phyloP scores from a whole-genome alignment of 768 basidiomycete genomes.

The Tylopilus cervinicoccineus region DNA sequence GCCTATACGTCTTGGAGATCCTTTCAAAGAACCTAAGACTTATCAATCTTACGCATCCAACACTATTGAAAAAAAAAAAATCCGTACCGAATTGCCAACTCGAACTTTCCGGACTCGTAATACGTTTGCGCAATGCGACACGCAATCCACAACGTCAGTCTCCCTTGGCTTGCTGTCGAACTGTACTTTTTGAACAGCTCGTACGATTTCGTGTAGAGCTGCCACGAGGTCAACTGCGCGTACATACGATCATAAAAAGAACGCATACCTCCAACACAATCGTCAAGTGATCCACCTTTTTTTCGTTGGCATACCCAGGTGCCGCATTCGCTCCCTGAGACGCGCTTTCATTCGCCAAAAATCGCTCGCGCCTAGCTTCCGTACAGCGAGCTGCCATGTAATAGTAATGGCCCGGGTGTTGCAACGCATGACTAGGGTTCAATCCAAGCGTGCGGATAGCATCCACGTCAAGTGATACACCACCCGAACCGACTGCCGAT shows the following conservation, averaged over 20 bases:
- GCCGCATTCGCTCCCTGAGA: slow-evolving; percentile 38
- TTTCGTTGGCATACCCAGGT: slow-evolving; percentile 84
- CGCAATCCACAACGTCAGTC: slow-evolving; percentile 88
- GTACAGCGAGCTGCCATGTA: slow-evolving; percentile 88
- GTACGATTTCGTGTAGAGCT: slow-evolving; percentile 95
- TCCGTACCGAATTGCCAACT: slow-evolving; percentile 77
- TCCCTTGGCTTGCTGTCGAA: slow-evolving; percentile 54
- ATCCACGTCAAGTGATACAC: slow-evolving; percentile 46
- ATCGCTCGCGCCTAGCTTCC: slow-evolving; percentile 68
- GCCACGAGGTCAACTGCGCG: slow-evolving; percentile 1
- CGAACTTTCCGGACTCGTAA: slow-evolving; percentile 72
- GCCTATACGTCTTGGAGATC: slow-evolving; percentile 84
- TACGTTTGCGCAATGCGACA: slow-evolving; percentile 88
- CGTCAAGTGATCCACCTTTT: slow-evolving; percentile 84
- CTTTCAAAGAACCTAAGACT: slow-evolving; percentile 81
- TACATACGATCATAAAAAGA: background rate
- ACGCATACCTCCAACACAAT: slow-evolving; percentile 72
- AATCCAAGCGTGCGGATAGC: slow-evolving; percentile 59
- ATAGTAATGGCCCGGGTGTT: slow-evolving; percentile 85
- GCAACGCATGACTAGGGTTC: slow-evolving; percentile 79
- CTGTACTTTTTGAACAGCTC: slow-evolving; percentile 84
- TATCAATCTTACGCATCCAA: background rate
- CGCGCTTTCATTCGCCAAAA: slow-evolving; percentile 47
- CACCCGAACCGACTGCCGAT: slow-evolving; percentile 10
- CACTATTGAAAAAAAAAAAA: background rate